Base-by-base conservation (phyloP, 495 filamentous ascomycete species). In the Coniosporium apollinis region DNA sequence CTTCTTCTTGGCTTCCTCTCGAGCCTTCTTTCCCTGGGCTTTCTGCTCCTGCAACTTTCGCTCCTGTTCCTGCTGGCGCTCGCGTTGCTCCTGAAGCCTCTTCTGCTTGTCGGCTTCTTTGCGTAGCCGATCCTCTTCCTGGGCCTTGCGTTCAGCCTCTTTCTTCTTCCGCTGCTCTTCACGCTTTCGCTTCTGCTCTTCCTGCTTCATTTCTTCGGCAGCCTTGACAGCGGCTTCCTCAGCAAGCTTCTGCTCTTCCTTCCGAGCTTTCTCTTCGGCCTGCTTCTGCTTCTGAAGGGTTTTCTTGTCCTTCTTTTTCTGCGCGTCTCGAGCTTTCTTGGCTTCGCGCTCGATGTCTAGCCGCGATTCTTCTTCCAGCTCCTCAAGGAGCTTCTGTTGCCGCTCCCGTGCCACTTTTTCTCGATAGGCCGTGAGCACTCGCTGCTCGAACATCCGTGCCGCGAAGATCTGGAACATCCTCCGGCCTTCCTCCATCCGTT, bases 401-500 rank as follows among this genome's bases (percentile, higher is more conserved):
- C 87, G 80, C 54, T 99, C 86, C 43, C 76, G 72, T 11, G 89
- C 82, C 8, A 96, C 85, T 52, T 93, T 94, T 57, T 99, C 87
- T 47, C 82, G 74, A 52, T 99, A 99, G 26, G 89, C 89, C n/a
- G 78, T 85, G 37, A 99, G 68, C 7, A 99, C 89, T 44, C 89
- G 67, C 55, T 96, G 91, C 56, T 99, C 89, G 52, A 99, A 99
- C 89, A 99, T 99, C 43, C 89, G 71, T 25, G 89, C 89, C 34
- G 89, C 89, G 57, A 99, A 97, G 53, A 99, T 99, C 54, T 99
- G 89, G 54, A 99, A 99, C 89, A 99, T 99, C 40, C 89, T 68
- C 33, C 91, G 72, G 32, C 89, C 89, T 61, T 97, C 89, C 51
- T 99, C 84, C 89, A 99, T 96, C 22, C 89, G 81, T 58, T 99